These are phyloP conservation scores for Trichoderma sp. DNA, from an alignment of 2,329 filamentous ascomycete genomes.

Conservation along the genomic window DNA sequence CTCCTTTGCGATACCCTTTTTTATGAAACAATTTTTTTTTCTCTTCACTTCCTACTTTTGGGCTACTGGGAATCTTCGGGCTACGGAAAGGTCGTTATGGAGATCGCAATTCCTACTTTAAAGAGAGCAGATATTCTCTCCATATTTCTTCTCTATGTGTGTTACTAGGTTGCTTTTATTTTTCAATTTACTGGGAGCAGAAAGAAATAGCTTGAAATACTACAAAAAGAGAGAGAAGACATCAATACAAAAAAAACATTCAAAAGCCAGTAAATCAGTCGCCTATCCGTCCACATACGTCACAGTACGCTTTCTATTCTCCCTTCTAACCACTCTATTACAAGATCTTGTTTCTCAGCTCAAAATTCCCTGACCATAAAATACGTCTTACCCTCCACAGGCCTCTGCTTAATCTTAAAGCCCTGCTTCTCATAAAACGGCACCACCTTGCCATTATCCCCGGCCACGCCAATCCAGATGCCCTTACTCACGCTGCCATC, in stretches of 20 bases:
- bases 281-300: not conserved
- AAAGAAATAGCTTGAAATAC: constrained; percentile 5
- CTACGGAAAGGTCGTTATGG: constrained; percentile 2
- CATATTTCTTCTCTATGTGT: not conserved
- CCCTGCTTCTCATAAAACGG: constrained; percentile 53
- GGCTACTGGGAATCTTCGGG: constrained; percentile 1
- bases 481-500: constrained; percentile 37
- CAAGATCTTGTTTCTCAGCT: not conserved
- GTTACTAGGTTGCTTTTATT: not conserved
- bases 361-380: constrained; percentile 48
- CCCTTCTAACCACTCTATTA: not conserved
- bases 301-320: not conserved
- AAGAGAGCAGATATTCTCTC: not conserved
- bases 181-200: constrained; percentile 10
- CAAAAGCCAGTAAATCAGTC: not conserved
- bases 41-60: not conserved
- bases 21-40: not conserved
- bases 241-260: not conserved
- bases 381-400: constrained; percentile 42
- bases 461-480: constrained; percentile 50
- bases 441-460: constrained; percentile 54
- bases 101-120: no score
- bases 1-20: constrained; percentile 26
- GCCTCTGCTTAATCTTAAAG: constrained; percentile 46
- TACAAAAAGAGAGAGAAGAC: not conserved